phyloP scores from a whole-genome alignment of 352 stramenopile genomes.

The Phytophthora parvispora region DNA sequence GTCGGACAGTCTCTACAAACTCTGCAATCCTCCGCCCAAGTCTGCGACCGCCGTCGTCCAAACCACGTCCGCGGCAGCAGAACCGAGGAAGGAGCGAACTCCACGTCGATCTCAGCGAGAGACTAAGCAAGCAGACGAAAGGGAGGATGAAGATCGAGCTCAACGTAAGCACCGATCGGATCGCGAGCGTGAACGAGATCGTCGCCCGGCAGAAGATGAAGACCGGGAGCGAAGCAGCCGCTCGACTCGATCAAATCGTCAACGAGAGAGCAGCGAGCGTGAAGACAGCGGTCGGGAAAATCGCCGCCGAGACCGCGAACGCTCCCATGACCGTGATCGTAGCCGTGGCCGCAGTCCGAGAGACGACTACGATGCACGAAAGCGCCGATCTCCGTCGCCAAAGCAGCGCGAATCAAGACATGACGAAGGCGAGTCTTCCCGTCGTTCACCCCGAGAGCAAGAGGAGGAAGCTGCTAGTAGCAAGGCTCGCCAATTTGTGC shows the following conservation, averaged over 20 bases:
- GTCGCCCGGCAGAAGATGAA: constrained; percentile 1
- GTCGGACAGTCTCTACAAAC: constrained; percentile 81
- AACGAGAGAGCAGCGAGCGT: constrained; percentile 18
- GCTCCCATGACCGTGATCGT: constrained; percentile 1
- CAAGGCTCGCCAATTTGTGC: not conserved
- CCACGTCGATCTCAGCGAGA: constrained; percentile 16
- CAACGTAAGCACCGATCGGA: constrained; percentile 20
- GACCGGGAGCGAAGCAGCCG: constrained; percentile 11
- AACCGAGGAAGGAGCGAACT: constrained; percentile 19
- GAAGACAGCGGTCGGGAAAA: constrained; percentile 12
- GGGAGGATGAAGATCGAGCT: constrained; percentile 25
- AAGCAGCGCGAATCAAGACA: constrained; percentile 9
- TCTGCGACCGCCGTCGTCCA: constrained; percentile 9
- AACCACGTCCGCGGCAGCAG: constrained; percentile 6
- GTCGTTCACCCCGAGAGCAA: constrained; percentile 13
- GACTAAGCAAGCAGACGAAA: constrained; percentile 14
- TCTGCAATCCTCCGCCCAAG: constrained; percentile 64
- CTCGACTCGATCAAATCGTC: constrained; percentile 12
- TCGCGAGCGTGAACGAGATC: constrained; percentile 13
- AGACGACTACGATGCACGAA: constrained; percentile 10
- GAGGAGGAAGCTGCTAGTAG: constrained; percentile 11
- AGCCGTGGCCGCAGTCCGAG: constrained; percentile 9
- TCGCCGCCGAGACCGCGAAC: constrained; percentile 7
- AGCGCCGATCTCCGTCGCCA: constrained; percentile 21
- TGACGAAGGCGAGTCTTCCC: constrained; percentile 13